Conservation (phyloP, 164 flowering plant species). For the Tinospora cordifolia region DNA sequence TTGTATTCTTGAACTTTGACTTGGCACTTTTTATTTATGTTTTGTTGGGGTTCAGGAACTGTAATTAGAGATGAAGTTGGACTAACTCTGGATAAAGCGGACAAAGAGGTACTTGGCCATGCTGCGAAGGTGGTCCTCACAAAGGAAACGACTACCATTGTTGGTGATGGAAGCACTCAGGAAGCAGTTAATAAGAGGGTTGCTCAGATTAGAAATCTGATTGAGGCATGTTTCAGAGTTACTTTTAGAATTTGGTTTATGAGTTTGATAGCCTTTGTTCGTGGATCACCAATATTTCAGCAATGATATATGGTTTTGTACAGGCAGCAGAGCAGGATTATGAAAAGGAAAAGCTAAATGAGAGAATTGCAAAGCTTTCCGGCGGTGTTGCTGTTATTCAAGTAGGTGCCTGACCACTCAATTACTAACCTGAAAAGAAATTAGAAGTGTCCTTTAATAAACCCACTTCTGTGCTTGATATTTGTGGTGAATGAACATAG, state of each 20-base stretch:
- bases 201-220: constrained; percentile 73
- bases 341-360: constrained; percentile 89
- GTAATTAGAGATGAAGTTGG: constrained; percentile 94
- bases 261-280: neutral
- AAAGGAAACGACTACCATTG: constrained; percentile 82
- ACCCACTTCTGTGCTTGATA: neutral
- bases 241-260: too few relatives aligned
- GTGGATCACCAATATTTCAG: neutral
- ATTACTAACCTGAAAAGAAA: neutral
- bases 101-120: constrained; percentile 73
- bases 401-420: constrained; percentile 36
- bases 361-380: constrained; percentile 91
- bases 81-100: constrained; percentile 83
- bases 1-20: neutral
- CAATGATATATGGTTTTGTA: constrained; percentile 6
- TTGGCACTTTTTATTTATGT: neutral
- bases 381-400: constrained; percentile 99
- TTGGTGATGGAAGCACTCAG: constrained; percentile 97
- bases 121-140: constrained; percentile 96
- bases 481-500: constrained; percentile 26
- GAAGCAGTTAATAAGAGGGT: constrained; percentile 85
- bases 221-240: constrained; percentile 45
- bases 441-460: neutral
- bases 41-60: constrained; percentile 47
- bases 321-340: constrained; percentile 93